Evolutionary conservation across 225 moss, liverwort and hornwort genomes (phyloP), one percentile per base, ranked within the genome.

Genomic region (Thuidium tamariscinum): DNA sequence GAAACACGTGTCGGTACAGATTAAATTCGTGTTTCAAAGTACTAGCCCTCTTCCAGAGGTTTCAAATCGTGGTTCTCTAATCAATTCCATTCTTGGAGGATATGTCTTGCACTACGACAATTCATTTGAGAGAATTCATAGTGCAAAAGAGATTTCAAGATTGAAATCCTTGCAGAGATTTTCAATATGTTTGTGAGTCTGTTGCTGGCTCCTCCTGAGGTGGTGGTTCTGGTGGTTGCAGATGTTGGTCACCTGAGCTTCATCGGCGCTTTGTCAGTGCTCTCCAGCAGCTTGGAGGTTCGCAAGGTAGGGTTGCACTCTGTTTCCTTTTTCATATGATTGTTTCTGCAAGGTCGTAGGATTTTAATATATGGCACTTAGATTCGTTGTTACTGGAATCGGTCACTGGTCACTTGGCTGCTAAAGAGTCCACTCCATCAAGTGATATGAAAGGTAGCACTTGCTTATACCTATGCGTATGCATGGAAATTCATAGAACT

Each of bases 221-320:
- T 54, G 44, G 44, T 30, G 26, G 17, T 51, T 85, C 87, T 71
- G 74, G 68, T 88, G 79, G 41, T 82, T 82, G 94, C 83, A 96
- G 99, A 79, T 99, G 99, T 85, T 99, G 99, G 99, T 99, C 99
- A 88, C 99, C 97, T 39, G 99, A 99, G 90, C 99, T 99, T 71
- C 99, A 99, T 89, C 96, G 96, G 32, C 97, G 99, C 62, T 99
- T 99, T 87, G 97, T 99, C 80, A 92, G 91, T 87, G 97, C 96
- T 70, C 94, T 99, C 49, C 99, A 99, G 83, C 97, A 99, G 79
- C 93, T 99, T 34, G 99, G 99, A 84, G 99, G 99, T 65, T 97
- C 99, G 49, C 97, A 97, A 91, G 92, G 98, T 95, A 74, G 46
- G 13, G 55, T 51, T 83, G 6, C 55, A 73, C 39, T 29, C 34